phyloP scores from a whole-genome alignment of 148 eudicot species.

The Mesembryanthemum crystallinum region DNA sequence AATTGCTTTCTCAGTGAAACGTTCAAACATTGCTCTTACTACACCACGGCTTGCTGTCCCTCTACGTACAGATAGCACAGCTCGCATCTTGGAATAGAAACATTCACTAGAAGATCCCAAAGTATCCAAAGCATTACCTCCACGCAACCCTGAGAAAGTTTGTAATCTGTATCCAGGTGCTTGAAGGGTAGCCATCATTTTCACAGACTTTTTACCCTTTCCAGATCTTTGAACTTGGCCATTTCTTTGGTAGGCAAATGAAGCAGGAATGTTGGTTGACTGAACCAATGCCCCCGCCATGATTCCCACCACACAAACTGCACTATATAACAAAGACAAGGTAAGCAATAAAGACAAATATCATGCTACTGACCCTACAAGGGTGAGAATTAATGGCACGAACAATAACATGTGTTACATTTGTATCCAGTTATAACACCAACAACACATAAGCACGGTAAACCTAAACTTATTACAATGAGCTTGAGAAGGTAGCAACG shows the following conservation, averaged over 20 bases:
- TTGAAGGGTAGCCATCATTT: constrained; percentile 46
- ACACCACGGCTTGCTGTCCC: constrained; percentile 48
- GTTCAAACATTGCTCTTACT: constrained; percentile 86
- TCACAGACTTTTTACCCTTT: constrained; percentile 40
- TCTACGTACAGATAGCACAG: constrained; percentile 42
- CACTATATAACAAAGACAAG: constrained; percentile 23
- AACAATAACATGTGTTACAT: background rate
- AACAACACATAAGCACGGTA: background rate
- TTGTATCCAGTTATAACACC: background rate
- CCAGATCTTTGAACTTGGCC: constrained; percentile 48
- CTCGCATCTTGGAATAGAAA: constrained; percentile 58
- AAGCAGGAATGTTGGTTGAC: constrained; percentile 57
- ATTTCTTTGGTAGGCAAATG: constrained; percentile 46
- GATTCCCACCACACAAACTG: constrained; percentile 39
- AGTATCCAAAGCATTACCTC: constrained; percentile 56
- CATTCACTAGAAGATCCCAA: constrained; percentile 42
- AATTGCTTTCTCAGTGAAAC: constrained; percentile 92
- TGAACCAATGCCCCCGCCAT: constrained; percentile 86
- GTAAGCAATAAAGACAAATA: constrained; percentile 6
- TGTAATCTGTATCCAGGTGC: constrained; percentile 44
- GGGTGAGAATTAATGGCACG: background rate
- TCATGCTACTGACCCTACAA: background rate
- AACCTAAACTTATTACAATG: no score
- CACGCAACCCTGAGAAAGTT: constrained; percentile 62
- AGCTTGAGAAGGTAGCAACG: no score